A percentile compares a stretch with the other conserved stretches of the same genome.
phyloP scores from a whole-genome alignment of 768 basidiomycete genomes.

The Termitomyces sp. region DNA sequence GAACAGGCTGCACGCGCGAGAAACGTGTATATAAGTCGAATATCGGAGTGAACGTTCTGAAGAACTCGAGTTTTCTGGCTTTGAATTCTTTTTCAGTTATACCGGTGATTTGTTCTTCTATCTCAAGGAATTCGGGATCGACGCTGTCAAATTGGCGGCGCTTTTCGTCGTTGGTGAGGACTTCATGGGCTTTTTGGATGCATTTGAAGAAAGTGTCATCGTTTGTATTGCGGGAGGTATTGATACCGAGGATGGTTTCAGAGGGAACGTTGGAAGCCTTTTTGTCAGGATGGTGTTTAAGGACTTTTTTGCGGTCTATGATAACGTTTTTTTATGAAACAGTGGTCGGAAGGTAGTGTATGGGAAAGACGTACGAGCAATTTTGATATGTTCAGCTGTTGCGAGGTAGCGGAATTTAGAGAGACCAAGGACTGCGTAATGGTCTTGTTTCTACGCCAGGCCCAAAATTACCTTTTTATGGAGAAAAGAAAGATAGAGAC shows the following conservation, averaged over 20 bases:
- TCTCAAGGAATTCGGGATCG: conserved; percentile 70
- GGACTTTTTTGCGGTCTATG: conserved; percentile 97
- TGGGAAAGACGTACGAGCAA: conserved; percentile 74
- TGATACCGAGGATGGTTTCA: conserved; percentile 41
- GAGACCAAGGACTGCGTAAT: conserved; percentile 95
- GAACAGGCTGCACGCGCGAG: conserved; percentile 82
- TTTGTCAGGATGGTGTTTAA: conserved; percentile 98
- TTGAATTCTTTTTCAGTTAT: too few species aligned
- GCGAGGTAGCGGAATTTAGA: conserved; percentile 79
- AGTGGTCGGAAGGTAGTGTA: too few species aligned
- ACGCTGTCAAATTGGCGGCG: conserved; percentile 96
- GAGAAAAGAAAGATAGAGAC: too few species aligned
- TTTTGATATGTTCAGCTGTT: conserved; percentile 88
- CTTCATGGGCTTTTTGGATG: conserved; percentile 97
- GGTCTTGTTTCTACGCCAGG: conserved; percentile 72
- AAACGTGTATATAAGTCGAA: conserved; percentile 93
- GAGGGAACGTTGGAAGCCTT: conserved; percentile 49
- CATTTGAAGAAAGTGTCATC: conserved; percentile 99
- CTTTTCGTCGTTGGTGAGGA: conserved; percentile 81
- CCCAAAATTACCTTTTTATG: too few species aligned
- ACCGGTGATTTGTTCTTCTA: conserved; percentile 36
- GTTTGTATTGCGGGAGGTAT: conserved; percentile 76
- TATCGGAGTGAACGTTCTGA: conserved; percentile 71
- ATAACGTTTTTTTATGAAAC: background rate
- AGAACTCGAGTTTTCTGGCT: conserved; percentile 38